A percentile compares a stretch with the other conserved stretches of the same genome.
Conservation (phyloP, 2,329 filamentous ascomycete species). For the Calycina marina region DNA sequence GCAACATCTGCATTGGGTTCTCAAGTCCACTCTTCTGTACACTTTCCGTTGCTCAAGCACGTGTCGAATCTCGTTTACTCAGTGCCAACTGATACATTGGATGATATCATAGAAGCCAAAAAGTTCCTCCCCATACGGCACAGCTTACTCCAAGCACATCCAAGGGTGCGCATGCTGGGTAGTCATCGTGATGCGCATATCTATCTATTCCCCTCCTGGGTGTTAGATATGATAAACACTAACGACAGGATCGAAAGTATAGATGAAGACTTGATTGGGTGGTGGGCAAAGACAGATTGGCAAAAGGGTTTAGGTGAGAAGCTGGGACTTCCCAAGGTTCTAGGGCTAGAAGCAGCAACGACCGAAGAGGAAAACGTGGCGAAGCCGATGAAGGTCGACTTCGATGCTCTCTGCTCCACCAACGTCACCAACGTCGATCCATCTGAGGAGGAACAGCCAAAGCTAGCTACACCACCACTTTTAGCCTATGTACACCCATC, state of each 20-base stretch:
- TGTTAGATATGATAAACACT: conserved; percentile 65
- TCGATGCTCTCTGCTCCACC: conserved; percentile 19
- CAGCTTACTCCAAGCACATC: conserved; percentile 58
- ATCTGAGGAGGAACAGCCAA: conserved; percentile 7
- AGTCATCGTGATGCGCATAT: conserved; percentile 85
- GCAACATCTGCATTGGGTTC: conserved; percentile 55
- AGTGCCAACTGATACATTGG: conserved; percentile 77
- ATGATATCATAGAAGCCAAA: conserved; percentile 65
- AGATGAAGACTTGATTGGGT: conserved; percentile 80
- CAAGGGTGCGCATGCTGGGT: conserved; percentile 64
- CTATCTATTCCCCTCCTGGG: conserved; percentile 87
- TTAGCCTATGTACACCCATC: conserved; percentile 67
- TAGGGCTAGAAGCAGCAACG: conserved; percentile 32
- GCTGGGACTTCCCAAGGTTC: conserved; percentile 53
- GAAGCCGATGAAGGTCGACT: conserved; percentile 18
- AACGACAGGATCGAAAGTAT: conserved; percentile 80
- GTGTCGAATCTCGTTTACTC: conserved; percentile 73
- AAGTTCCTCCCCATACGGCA: conserved; percentile 63
- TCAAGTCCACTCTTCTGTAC: conserved; percentile 40
- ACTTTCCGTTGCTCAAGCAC: conserved; percentile 49
- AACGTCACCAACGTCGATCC: conserved; percentile 12
- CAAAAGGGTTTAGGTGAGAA: conserved; percentile 69
- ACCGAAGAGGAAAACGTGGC: conserved; percentile 23
- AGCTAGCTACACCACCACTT: conserved; percentile 51
- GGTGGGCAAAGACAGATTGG: conserved; percentile 94